Evolutionary conservation across 345 rosid genomes (phyloP).

Genomic region (Dipteronia sinensis): DNA sequence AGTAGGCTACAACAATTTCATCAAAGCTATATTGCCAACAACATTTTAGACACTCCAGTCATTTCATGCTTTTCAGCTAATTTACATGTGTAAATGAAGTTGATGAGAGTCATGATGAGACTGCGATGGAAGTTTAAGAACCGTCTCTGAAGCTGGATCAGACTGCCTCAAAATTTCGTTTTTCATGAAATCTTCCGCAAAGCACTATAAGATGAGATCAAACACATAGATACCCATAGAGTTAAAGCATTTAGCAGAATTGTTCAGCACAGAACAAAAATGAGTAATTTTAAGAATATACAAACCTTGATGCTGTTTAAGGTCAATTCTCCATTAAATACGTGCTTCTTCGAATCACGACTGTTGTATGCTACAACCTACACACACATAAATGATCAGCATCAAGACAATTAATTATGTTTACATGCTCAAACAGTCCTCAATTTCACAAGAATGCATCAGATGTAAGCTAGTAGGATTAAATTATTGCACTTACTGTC

Average conservation of each 20-base stretch:
- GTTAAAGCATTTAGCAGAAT: not conserved
- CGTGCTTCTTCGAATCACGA: not conserved
- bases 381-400: not conserved
- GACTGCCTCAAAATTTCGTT: not conserved
- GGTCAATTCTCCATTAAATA: not conserved
- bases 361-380: not conserved
- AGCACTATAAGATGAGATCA: constrained; percentile 4
- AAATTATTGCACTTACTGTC: not conserved
- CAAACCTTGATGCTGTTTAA: constrained; percentile 15
- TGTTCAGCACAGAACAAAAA: not conserved
- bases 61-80: not conserved
- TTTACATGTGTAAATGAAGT: constrained; percentile 4
- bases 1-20: not conserved
- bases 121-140: constrained; percentile 8
- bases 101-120: not conserved
- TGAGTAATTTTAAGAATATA: not conserved
- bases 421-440: not conserved
- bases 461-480: not conserved
- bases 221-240: not conserved
- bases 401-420: not conserved
- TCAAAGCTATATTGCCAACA: not conserved
- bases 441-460: not conserved
- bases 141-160: not conserved
- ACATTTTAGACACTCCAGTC: not conserved
- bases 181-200: constrained; percentile 3